Percentiles rank a stretch among this genome's conserved stretches.
phyloP scores from a whole-genome alignment of 768 basidiomycete species.

The Amanita brunnescens region DNA sequence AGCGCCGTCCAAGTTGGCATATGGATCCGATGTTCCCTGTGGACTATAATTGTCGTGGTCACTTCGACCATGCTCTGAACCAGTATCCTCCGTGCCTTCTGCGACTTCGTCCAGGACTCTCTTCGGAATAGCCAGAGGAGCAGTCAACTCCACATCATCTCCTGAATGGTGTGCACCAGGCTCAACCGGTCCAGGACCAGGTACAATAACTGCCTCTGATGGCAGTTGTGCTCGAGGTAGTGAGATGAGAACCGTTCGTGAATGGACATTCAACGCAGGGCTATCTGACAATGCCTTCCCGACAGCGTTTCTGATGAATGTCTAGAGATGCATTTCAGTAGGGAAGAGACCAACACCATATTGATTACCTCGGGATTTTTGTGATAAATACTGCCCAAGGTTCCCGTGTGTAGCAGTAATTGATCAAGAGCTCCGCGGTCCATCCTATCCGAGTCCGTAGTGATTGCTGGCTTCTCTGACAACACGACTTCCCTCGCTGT shows the following conservation, averaged over 20 bases:
- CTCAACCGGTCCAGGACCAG: slow-evolving; percentile 59
- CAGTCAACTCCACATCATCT: slow-evolving; percentile 18
- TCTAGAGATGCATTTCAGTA: slow-evolving; percentile 34
- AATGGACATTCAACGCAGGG: slow-evolving; percentile 80
- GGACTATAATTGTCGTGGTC: slow-evolving; percentile 35
- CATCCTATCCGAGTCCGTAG: slow-evolving; percentile 97
- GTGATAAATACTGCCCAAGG: slow-evolving; percentile 93
- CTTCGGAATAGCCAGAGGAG: slow-evolving; percentile 23
- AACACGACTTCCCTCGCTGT: slow-evolving; percentile 88
- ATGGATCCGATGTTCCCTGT: slow-evolving; percentile 53
- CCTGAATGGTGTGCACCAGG: slow-evolving; percentile 21
- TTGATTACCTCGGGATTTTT: slow-evolving; percentile 81
- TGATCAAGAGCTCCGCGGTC: slow-evolving; percentile 95
- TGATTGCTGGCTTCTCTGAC: slow-evolving; percentile 90
- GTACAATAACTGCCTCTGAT: slow-evolving; percentile 34
- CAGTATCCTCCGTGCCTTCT: slow-evolving; percentile 12
- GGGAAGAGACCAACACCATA: neutral
- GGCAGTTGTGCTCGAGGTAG: slow-evolving; percentile 45
- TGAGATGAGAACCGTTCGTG: slow-evolving; percentile 62
- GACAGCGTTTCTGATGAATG: slow-evolving; percentile 86
- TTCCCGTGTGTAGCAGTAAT: slow-evolving; percentile 86
- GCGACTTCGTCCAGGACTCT: slow-evolving; percentile 14
- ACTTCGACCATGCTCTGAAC: slow-evolving; percentile 22
- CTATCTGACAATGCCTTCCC: slow-evolving; percentile 81
- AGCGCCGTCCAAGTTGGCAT: slow-evolving; percentile 72